phyloP scores from a whole-genome alignment of 345 rosid genomes.

The Nasturtium officinale region DNA sequence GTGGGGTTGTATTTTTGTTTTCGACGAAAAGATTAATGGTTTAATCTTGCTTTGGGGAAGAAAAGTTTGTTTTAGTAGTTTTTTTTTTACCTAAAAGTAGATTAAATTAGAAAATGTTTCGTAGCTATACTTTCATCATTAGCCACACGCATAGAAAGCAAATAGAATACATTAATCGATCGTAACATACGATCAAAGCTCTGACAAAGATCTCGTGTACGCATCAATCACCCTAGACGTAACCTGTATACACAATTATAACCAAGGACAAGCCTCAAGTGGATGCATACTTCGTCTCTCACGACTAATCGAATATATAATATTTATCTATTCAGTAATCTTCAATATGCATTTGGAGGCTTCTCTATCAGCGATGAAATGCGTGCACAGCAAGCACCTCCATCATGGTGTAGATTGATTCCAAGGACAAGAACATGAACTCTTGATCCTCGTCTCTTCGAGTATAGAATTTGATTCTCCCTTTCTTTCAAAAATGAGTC shows the following conservation, averaged over 20 bases:
- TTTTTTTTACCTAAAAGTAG: too few species aligned
- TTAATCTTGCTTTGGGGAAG: neutral
- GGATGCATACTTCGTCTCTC: constrained; percentile 1
- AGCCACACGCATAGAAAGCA: neutral
- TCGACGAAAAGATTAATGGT: too few species aligned
- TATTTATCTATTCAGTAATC: constrained; percentile 7
- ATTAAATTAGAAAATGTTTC: neutral
- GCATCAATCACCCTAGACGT: neutral
- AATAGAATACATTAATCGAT: constrained; percentile 7
- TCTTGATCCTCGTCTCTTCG: constrained; percentile 37
- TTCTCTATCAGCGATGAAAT: constrained; percentile 50
- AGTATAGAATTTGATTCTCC: constrained; percentile 63
- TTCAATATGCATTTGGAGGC: constrained; percentile 36
- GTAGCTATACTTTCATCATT: constrained; percentile 7
- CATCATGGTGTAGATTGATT: constrained; percentile 73
- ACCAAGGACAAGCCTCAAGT: constrained; percentile 17
- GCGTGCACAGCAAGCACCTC: constrained; percentile 82
- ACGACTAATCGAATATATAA: neutral
- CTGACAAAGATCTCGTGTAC: neutral
- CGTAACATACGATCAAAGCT: constrained; percentile 14
- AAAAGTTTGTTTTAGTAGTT: too few species aligned
- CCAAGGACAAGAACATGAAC: constrained; percentile 54
- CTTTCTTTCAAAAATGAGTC: constrained; percentile 66
- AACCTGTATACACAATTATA: neutral
- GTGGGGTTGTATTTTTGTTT: neutral